Evolutionary conservation across 2,329 filamentous ascomycete species (phyloP), one percentile per base, ranked within the genome.

Genomic region (Penicillium griseofulvum): DNA sequence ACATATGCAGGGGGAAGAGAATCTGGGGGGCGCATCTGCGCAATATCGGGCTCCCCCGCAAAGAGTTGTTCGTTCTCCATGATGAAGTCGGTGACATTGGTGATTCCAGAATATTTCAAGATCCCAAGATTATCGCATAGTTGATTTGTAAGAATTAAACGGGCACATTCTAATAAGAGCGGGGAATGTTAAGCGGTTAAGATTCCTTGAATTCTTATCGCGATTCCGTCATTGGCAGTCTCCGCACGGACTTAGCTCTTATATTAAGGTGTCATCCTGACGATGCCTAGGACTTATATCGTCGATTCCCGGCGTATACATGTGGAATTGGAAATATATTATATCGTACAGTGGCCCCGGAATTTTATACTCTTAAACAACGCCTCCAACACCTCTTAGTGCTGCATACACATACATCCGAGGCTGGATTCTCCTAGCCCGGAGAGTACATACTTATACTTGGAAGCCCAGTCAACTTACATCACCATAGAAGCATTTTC

Each of bases 1-100:
- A 36, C 19, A 43, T 34, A n/a, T 54, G 29, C 51, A 42, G 31
- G 14, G 24, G 11, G 33, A 16, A 8, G 59, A 28, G 52, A 49
- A 37, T 56, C 47, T 17, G 59, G 56, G 53, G 57, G 53, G 38
- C 49, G 58, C 38, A 68, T 55, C 37, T 63, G 65, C n/a, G 65
- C 63, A 45, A 71, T 60, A 51, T 73, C 69, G 10, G 65, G 60
- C 44, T 72, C 71, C 43, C 67, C 63, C 12, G 64, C 65, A 38
- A 73, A 67, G 6, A 66, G 60, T 48, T 68, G 62, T 57, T 74
- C 71, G 41, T 67, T 68, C 58, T 72, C 68, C 68, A 74, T 73
- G 41, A 37, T 60, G 14, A 46, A 52, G 24, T 45, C 41, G 42
- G 12, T 31, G 26, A 26, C 34, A 29, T 39, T 42, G 51, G 22